Conservation (phyloP, 1,284 basidiomycete species). For the Veloboletus limbatus region DNA sequence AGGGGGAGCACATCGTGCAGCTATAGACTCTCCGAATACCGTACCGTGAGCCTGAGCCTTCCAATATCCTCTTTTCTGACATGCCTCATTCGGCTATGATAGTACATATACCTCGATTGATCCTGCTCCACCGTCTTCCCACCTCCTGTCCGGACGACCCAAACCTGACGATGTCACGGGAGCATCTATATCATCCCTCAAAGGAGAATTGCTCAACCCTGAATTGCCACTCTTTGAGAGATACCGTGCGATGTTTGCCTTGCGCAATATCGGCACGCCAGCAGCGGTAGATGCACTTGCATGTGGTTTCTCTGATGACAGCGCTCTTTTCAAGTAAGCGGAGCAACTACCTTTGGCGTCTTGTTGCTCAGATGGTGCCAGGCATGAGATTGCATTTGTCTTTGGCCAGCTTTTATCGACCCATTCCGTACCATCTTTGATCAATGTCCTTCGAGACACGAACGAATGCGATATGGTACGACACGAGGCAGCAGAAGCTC, state of each 20-base stretch:
- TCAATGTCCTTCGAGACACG: slow-evolving; percentile 72
- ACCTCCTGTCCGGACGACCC: slow-evolving; percentile 51
- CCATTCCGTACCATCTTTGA: slow-evolving; percentile 83
- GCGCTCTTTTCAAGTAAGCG: slow-evolving; percentile 86
- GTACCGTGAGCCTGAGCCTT: slow-evolving; percentile 36
- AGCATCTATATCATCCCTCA: slow-evolving; percentile 57
- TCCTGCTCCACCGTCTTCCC: slow-evolving; percentile 83
- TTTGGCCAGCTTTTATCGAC: slow-evolving; percentile 94
- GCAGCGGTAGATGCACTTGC: slow-evolving; percentile 89
- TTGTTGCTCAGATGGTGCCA: slow-evolving; percentile 33
- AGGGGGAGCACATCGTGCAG: slow-evolving; percentile 44
- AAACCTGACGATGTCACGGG: slow-evolving; percentile 48
- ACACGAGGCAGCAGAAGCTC: slow-evolving; percentile 97
- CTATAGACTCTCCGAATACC: slow-evolving; percentile 33
- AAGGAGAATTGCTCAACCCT: slow-evolving; percentile 65
- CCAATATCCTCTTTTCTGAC: slow-evolving; percentile 12
- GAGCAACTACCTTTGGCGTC: neutral
- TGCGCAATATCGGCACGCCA: slow-evolving; percentile 84
- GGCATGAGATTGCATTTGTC: slow-evolving; percentile 97
- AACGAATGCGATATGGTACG: slow-evolving; percentile 96
- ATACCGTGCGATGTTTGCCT: slow-evolving; percentile 97
- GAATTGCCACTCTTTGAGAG: slow-evolving; percentile 83
- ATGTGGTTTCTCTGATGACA: slow-evolving; percentile 82
- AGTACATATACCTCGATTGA: slow-evolving; percentile 85
- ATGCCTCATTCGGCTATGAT: slow-evolving; percentile 16